phyloP scores from a whole-genome alignment of 495 filamentous ascomycete genomes.

The Lepraria neglecta region DNA sequence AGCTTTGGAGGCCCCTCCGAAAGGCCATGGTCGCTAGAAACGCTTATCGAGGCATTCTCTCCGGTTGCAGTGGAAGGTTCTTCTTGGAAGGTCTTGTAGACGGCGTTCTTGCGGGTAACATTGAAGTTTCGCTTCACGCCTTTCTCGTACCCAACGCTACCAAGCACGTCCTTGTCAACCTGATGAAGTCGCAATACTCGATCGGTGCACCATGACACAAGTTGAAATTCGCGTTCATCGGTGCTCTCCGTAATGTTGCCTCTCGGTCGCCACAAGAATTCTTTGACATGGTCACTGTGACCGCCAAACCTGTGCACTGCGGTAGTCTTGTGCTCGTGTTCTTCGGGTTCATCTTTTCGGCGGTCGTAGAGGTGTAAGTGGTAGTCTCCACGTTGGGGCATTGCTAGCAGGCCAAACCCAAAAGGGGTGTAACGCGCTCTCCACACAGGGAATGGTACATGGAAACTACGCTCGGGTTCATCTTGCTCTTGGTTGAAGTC shows the following conservation, averaged over 20 bases:
- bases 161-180: conserved; percentile 56
- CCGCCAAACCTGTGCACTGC: conserved; percentile 70
- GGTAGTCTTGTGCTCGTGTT: conserved; percentile 36
- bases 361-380: conserved; percentile 82
- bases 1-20: conserved; percentile 8
- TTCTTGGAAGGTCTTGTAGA: conserved; percentile 81
- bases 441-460: conserved; percentile 84
- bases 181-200: conserved; percentile 73
- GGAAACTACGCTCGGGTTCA: conserved; percentile 64
- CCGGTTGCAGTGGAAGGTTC: conserved; percentile 27
- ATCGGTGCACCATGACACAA: conserved; percentile 90
- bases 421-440: conserved; percentile 91
- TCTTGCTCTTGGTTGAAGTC: conserved; percentile 62
- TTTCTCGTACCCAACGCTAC: conserved; percentile 69
- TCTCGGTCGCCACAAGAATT: conserved; percentile 85
- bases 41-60: background rate
- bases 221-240: conserved; percentile 87
- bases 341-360: conserved; percentile 42
- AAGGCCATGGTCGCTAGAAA: background rate
- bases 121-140: conserved; percentile 62
- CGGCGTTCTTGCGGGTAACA: conserved; percentile 72
- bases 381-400: conserved; percentile 82
- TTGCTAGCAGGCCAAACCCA: conserved; percentile 77
- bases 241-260: conserved; percentile 62
- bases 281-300: conserved; percentile 81